Percentiles rank a stretch among this genome's conserved stretches.
Conservation (phyloP, 805 yeast species). For the Blastobotrys robertii region DNA sequence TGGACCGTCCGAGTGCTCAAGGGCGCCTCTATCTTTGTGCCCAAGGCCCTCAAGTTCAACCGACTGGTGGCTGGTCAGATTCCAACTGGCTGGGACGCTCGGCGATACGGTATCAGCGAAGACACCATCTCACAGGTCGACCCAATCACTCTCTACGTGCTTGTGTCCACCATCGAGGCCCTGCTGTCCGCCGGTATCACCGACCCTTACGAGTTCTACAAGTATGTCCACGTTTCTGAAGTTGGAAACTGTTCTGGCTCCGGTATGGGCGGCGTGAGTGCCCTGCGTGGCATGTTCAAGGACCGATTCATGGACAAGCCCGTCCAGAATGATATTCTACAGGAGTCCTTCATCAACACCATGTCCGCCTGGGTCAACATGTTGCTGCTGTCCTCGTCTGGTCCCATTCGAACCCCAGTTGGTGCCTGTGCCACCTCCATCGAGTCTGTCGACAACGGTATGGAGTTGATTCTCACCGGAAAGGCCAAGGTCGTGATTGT, state of each 20-base stretch:
- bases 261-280: conserved; percentile 99
- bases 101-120: conserved; percentile 87
- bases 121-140: conserved; percentile 93
- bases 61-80: conserved; percentile 76
- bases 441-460: conserved; percentile 94
- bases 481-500: conserved; percentile 94
- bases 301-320: conserved; percentile 89
- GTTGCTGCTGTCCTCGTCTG: conserved; percentile 93
- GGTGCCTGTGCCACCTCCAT: conserved; percentile 99
- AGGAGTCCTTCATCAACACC: conserved; percentile 97
- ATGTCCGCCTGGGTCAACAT: conserved; percentile 99
- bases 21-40: conserved; percentile 86
- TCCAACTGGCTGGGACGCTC: conserved; percentile 98
- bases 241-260: conserved; percentile 99
- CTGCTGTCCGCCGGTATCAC: conserved; percentile 89
- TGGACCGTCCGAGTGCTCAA: conserved; percentile 81
- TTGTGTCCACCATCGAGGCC: conserved; percentile 94
- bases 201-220: conserved; percentile 97
- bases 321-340: conserved; percentile 93
- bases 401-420: conserved; percentile 98
- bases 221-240: conserved; percentile 96
- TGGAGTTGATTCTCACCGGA: conserved; percentile 85
- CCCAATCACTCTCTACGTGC: conserved; percentile 84
- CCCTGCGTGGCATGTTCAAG: conserved; percentile 95
- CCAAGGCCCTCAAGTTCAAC: conserved; percentile 67